These are phyloP conservation scores for Picochlorum sp. DNA, from an alignment of 139 green algal species.

Conservation along the genomic window DNA sequence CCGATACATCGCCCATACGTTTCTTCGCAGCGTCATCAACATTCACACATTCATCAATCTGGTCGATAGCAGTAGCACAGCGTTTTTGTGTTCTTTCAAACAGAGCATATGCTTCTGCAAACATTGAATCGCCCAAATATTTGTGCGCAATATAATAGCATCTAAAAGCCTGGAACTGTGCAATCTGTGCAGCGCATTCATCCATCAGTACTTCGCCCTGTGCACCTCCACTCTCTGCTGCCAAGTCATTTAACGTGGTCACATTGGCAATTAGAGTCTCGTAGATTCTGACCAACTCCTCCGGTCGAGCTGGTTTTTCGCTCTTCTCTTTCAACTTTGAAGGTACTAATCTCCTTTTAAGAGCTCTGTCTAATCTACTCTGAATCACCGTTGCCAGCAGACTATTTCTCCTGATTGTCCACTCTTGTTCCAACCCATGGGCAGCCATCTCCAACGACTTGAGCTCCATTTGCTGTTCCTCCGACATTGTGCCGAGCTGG, in stretches of 20 bases:
- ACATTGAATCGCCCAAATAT: slow-evolving; percentile 33
- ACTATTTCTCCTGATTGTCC: slow-evolving; percentile 26
- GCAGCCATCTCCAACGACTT: slow-evolving; percentile 31
- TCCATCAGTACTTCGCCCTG: slow-evolving; percentile 50
- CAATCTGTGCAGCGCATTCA: slow-evolving; percentile 32
- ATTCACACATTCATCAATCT: slow-evolving; percentile 26
- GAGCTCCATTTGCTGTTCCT: slow-evolving; percentile 21
- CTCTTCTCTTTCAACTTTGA: slow-evolving; percentile 16
- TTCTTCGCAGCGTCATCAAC: slow-evolving; percentile 8
- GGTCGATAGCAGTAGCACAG: slow-evolving; percentile 15
- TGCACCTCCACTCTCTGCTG: slow-evolving; percentile 39
- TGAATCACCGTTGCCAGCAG: slow-evolving; percentile 16
- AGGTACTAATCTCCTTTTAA: slow-evolving; percentile 17
- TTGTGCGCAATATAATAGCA: slow-evolving; percentile 49
- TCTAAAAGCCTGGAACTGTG: slow-evolving; percentile 33
- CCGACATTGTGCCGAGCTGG: slow-evolving; percentile 10
- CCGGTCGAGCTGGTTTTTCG: slow-evolving; percentile 40
- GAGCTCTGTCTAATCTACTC: slow-evolving; percentile 20
- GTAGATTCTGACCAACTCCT: slow-evolving; percentile 56
- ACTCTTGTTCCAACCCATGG: slow-evolving; percentile 47
- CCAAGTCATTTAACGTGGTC: slow-evolving; percentile 54
- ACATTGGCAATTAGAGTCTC: slow-evolving; percentile 35
- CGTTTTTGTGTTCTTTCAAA: slow-evolving; percentile 44
- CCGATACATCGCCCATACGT: slow-evolving; percentile 14
- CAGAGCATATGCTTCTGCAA: slow-evolving; percentile 51